Base-by-base conservation (phyloP, 768 basidiomycete genomes). In the Psilocybe azurescens region DNA sequence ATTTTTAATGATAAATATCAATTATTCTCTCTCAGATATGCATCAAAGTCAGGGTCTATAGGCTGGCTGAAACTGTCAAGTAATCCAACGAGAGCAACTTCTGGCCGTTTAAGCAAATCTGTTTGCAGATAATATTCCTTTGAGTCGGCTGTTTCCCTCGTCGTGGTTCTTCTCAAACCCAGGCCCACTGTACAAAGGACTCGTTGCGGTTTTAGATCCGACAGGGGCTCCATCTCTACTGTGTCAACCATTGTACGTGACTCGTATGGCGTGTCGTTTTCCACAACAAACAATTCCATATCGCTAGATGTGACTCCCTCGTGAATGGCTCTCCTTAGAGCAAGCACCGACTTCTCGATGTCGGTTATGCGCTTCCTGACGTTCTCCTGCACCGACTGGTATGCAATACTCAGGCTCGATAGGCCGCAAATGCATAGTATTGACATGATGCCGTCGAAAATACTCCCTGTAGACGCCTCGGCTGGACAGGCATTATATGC, bases 241-340 rank as follows among this genome's bases (percentile, higher is more conserved):
- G 46, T 39, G 46, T 64, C 56, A 14, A 44, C 52, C 63, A 64
- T 64, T 16, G 24, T 50, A n/a, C 5, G 24, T 24, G 55, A 36
- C 16, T 55, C 32, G 48, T 55, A 64, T 5, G 24, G 16, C 20
- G 44, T 38, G 7, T 55, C 53, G 29, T 48, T 8, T 3, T 41
- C 51, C 2, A 58, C 44, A 13, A 36, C 18, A 16, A 47, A 30
- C 38, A 61, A 5, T n/a, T 64, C 63, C 51, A 61, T 44, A 50
- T 64, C 63, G 32, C 44, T 47, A 28, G 63, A 64, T 20, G 59
- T 53, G 9, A 61, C 54, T 10, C 63, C 59, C 11, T 46, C 36
- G 4, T 53, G 50, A 20, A 58, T 53, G 14, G 46, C 46, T 6
- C 28, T 13, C 28, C 47, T 46, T 14, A 64, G 56, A 11, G 49